phyloP scores from a whole-genome alignment of 306 rosid species.

The Castanopsis chinensis region DNA sequence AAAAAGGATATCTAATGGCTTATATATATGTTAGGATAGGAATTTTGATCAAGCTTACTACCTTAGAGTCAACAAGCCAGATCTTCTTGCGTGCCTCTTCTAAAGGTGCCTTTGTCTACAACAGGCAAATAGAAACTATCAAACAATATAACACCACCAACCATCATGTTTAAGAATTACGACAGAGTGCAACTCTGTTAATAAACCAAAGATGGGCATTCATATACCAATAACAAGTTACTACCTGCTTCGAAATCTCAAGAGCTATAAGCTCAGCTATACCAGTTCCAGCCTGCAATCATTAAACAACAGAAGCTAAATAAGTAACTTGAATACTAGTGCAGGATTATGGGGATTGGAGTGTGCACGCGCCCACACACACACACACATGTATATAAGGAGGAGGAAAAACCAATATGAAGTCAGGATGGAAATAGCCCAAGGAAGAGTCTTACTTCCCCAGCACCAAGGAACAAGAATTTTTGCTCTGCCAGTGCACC shows the following conservation, averaged over 20 bases:
- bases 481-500: conserved; percentile 75
- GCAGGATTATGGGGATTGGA: not conserved
- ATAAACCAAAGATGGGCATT: not conserved
- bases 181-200: not conserved
- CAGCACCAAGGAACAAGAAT: conserved; percentile 97
- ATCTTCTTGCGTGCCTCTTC: conserved; percentile 87
- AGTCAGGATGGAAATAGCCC: not conserved
- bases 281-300: conserved; percentile 87
- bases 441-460: conserved; percentile 55
- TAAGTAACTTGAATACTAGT: not conserved
- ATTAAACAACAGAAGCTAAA: conserved; percentile 17
- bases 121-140: not conserved
- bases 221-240: not conserved
- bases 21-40: not conserved
- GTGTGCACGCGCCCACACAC: not conserved
- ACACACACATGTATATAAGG: too few species aligned
- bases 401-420: not conserved
- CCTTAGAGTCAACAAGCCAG: conserved; percentile 97
- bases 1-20: not conserved
- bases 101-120: conserved; percentile 61
- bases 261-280: conserved; percentile 95
- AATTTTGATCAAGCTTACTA: conserved; percentile 24
- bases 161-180: conserved; percentile 1
- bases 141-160: conserved; percentile 4
- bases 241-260: conserved; percentile 76